phyloP scores from a whole-genome alignment of 805 yeast genomes.

The Spathaspora arborariae region DNA sequence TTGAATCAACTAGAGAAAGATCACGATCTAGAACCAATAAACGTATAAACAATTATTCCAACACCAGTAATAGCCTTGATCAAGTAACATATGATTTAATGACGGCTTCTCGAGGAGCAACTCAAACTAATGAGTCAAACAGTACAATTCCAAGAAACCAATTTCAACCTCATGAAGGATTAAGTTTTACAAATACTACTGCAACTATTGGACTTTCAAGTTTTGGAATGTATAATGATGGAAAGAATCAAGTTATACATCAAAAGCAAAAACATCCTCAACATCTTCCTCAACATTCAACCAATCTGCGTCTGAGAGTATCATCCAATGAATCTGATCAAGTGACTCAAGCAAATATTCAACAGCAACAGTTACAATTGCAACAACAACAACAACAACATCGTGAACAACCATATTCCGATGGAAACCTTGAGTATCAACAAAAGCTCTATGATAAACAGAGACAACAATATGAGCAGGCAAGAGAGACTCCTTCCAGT shows the following conservation, averaged over 20 bases:
- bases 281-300: not conserved
- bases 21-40: not conserved
- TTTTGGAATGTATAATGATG: constrained; percentile 1
- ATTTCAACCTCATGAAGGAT: constrained; percentile 24
- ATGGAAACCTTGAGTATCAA: not conserved
- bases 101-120: not conserved
- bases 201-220: constrained; percentile 8
- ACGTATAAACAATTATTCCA: not conserved
- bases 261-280: constrained; percentile 4
- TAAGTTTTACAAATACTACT: constrained; percentile 18
- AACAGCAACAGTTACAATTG: constrained; percentile 4
- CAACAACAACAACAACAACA: constrained; percentile 6
- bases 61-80: not conserved
- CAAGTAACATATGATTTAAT: not conserved
- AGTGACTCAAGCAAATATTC: not conserved
- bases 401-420: constrained; percentile 7
- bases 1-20: not conserved
- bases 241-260: not conserved
- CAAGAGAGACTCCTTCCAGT: not conserved
- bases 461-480: not conserved
- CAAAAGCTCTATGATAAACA: not conserved
- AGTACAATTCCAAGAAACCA: constrained; percentile 14
- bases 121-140: not conserved
- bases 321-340: not conserved
- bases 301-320: not conserved